phyloP scores from a whole-genome alignment of 352 stramenopile genomes.

The Elongisporangium prolatum region DNA sequence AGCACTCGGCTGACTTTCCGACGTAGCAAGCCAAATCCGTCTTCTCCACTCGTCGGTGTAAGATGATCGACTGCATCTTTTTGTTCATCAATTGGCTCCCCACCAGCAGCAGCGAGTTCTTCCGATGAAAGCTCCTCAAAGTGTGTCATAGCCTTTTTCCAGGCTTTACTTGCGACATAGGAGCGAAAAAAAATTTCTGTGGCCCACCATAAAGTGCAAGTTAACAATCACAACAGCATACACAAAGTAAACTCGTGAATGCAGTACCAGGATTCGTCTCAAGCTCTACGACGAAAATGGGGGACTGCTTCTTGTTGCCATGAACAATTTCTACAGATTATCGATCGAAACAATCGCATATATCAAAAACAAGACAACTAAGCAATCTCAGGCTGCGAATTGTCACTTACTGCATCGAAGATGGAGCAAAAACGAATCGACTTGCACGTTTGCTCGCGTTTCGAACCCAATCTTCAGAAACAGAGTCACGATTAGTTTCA shows the following conservation, averaged over 20 bases:
- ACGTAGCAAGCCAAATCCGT: constrained; percentile 78
- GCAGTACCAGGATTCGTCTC: constrained; percentile 43
- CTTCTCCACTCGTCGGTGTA: constrained; percentile 47
- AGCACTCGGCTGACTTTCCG: constrained; percentile 66
- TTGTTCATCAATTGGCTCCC: constrained; percentile 15
- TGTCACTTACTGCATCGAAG: constrained; percentile 49
- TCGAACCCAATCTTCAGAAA: constrained; percentile 49
- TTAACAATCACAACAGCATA: background rate
- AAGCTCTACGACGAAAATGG: constrained; percentile 72
- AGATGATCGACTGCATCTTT: constrained; percentile 30
- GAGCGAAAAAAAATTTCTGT: constrained; percentile 74
- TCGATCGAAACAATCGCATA: constrained; percentile 4
- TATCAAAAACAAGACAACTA: constrained; percentile 2
- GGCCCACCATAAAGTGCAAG: constrained; percentile 5
- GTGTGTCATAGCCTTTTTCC: constrained; percentile 74
- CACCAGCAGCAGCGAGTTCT: constrained; percentile 31
- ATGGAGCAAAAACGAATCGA: constrained; percentile 26
- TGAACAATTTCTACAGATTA: constrained; percentile 53
- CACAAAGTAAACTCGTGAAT: background rate
- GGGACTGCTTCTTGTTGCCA: constrained; percentile 72
- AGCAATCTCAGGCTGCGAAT: background rate
- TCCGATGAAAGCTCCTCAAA: constrained; percentile 57
- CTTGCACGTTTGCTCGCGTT: constrained; percentile 48
- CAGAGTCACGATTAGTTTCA: background rate
- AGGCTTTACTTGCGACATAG: constrained; percentile 73